A percentile compares a stretch with the other conserved stretches of the same genome.
Conservation (phyloP, 1,284 basidiomycete genomes). For the Ceratobasidium sp. region DNA sequence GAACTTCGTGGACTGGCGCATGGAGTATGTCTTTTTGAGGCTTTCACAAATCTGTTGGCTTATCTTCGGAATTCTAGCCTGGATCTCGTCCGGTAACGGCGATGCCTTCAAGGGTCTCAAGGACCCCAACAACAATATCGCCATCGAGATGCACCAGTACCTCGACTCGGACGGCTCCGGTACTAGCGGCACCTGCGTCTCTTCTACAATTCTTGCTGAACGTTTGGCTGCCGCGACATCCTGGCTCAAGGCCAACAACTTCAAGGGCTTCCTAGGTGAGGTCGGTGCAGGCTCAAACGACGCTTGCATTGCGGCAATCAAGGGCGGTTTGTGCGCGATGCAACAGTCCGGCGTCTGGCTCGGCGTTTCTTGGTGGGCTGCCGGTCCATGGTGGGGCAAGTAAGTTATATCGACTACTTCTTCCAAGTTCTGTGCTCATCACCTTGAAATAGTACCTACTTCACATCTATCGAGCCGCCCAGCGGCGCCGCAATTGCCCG, state of each 20-base stretch:
- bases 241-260: constrained; percentile 70
- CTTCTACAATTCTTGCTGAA: constrained; percentile 69
- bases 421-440: neutral
- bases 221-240: constrained; percentile 68
- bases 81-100: constrained; percentile 70
- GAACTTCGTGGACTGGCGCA: constrained; percentile 60
- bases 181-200: constrained; percentile 68
- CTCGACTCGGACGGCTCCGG: constrained; percentile 75
- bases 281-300: constrained; percentile 71
- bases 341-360: constrained; percentile 72
- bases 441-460: constrained; percentile 28
- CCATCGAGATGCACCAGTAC: constrained; percentile 79
- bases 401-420: neutral
- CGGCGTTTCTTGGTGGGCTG: constrained; percentile 57
- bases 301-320: constrained; percentile 66
- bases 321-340: constrained; percentile 70
- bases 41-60: neutral
- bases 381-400: constrained; percentile 44
- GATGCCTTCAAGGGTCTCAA: constrained; percentile 66
- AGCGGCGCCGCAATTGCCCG: constrained; percentile 66
- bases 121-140: constrained; percentile 73
- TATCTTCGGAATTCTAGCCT: constrained; percentile 57
- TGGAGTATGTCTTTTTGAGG: constrained; percentile 51
- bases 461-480: constrained; percentile 62
- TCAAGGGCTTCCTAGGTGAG: constrained; percentile 75